Evolutionary conservation across 2,329 filamentous ascomycete species (phyloP), one percentile per base, ranked within the genome.

Genomic region (Graphiopsis chlorocephala): DNA sequence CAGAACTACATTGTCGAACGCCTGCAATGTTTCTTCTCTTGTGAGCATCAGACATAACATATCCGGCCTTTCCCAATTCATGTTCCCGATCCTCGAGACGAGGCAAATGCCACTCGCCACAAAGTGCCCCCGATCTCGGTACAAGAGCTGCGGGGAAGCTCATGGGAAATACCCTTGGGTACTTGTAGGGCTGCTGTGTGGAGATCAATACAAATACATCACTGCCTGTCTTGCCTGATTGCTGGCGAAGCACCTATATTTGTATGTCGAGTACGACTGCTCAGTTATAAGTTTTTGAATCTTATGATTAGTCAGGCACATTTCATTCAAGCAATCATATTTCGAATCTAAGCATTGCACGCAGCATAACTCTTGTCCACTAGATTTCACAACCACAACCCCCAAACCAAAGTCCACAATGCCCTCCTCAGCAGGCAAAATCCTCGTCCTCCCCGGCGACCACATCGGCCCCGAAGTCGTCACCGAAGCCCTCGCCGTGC

Each of bases 401-500:
- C 52, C 28, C 25, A 28, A n/a, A n/a, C 48, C 5, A 55, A 12
- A n/a, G 3, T 8, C 17, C 29, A 35, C 17, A 23, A 62, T 55
- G 48, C 31, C 59, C 1, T 31, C 55, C 2, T 12, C 63, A 56
- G 64, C 64, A 15, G 67, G 68, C 68, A 73, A 74, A 38, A 77
- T 83, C 60, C 75, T 83, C n/a, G 72, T 83, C 53, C 76, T 83
- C 1, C 77, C 79, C 0, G 80, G 81, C 42, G 81, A 83, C 68
- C 78, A 80, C 66, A 78, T 82, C 57, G 81, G 82, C 1, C 81
- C 82, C 5, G 92, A 84, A 70, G 76, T 83, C 35, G 77, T 82
- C 60, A 68, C 72, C 4, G 80, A 83, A 70, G 81, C 81, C 11
- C 74, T 82, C 56, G 80, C 80, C 67, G 78, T 83, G 12, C 77